Evolutionary conservation across 2,329 filamentous ascomycete species (phyloP), one percentile per base, ranked within the genome.

Genomic region (Dactylellina cionopaga): DNA sequence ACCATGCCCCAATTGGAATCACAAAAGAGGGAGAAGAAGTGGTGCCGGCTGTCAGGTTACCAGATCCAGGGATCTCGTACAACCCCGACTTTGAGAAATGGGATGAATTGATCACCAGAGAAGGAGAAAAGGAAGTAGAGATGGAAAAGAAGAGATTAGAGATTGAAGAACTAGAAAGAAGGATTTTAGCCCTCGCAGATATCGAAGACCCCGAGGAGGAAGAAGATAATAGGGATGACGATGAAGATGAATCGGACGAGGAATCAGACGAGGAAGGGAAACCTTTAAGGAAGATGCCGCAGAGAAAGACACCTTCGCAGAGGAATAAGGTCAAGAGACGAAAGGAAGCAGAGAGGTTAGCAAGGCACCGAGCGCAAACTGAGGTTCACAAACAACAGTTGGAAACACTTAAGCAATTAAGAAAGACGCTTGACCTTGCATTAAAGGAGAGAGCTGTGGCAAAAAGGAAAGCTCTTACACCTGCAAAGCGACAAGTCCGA

Each of bases 191-290:
- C 59, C 74, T 80, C 87, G 85, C 49, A 86, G 85, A 2, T 85
- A 89, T 56, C n/a, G 64, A 58, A 52, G 78, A 90, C 66, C 89
- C 87, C 0, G 87, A 88, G 79, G 94, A 87, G 84, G 92, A 96
- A 70, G 91, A 94, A 77, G 93, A 96, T 79, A 95, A 91, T 47
- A 92, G 91, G 11, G 97, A 92, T 92, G 94, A 93, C 80, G 91
- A 91, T 0, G 88, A 92, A 75, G 89, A 82, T 74, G 79, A 79
- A 41, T 80, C 81, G 59, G 79, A 80, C 47, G 76, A 78, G 3
- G 75, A 77, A 22, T 43, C 6, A 3, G 66, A 64, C 3, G 80
- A 74, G 9, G 74, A 72, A 15, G 75, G 73, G 2, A 75, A 81
- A 78, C 81, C 78, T 27, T 74, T 88, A 58, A 88, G 87, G 77